Evolutionary conservation across 768 basidiomycete species (phyloP), one percentile per base, ranked within the genome.

Genomic region (Termitomyces sp.): DNA sequence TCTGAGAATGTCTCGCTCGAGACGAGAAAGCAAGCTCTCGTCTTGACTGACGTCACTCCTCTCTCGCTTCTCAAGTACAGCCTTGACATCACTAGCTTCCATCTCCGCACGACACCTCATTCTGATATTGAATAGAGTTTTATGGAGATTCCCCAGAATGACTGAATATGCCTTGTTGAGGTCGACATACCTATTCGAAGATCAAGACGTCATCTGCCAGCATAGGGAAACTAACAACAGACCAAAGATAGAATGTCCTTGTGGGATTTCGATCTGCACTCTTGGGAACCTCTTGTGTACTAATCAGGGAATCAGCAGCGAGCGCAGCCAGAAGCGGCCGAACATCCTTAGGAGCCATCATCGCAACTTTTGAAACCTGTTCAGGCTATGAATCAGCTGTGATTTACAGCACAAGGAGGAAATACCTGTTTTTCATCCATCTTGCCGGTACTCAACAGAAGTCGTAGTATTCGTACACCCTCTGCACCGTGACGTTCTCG

Each of bases 171-270:
- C 89, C 67, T 93, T 90, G 37, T 81, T 75, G 9, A 91, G 78
- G 72, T 98, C 93, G 51, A 97, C 89, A 69, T 88, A 87, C 96
- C 95, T 97, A 55, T 62, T 43, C 21, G 61, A 41, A 53, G 62
- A 46, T 31, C 30, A 44, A 31, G 28, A 54, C 21, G 19, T 23
- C 12, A 43, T 44, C 61, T 15, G 30, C 43, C 30, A 7, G 17
- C 15, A 30, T 19, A 31, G 19, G 26, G 26, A 50, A 50, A 38
- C 3, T 9, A 8, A 40, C 11, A 26, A 57, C 77, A 33, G 57
- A 93, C 96, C 96, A 98, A 33, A 98, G 82, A 73, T 91, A 98
- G 69, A 94, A 91, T 48, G 88, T 94, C 26, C 93, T 80, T 0
- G 87, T 82, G 4, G 94, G 91, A 69, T 92, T 91, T 48, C 94